Evolutionary conservation across 768 basidiomycete species (phyloP).

Genomic region (Termitomyces sp.): DNA sequence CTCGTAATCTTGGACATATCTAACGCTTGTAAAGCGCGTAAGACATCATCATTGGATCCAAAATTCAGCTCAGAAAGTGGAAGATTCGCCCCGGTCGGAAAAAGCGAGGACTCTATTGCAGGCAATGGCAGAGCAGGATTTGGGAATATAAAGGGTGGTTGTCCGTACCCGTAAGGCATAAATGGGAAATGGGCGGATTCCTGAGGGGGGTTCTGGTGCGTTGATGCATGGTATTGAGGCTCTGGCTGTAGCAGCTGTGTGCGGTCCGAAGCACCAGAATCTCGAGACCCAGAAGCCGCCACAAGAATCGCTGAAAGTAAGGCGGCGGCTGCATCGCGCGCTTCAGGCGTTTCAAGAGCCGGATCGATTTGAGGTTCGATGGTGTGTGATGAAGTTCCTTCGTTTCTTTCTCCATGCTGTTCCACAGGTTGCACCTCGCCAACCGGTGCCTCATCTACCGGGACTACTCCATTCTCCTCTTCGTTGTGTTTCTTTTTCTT

Average conservation of each 20-base stretch:
- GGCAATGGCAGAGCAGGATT: slow-evolving; percentile 1
- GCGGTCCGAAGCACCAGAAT: slow-evolving; percentile 13
- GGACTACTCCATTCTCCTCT: slow-evolving; percentile 15
- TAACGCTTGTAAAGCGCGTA: slow-evolving; percentile 69
- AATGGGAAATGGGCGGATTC: slow-evolving; percentile 29
- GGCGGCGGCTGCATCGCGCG: slow-evolving; percentile 50
- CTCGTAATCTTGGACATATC: slow-evolving; percentile 69
- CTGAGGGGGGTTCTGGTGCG: slow-evolving; percentile 29
- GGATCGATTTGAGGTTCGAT: slow-evolving; percentile 18
- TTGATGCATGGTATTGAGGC: slow-evolving; percentile 21
- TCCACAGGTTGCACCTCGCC: slow-evolving; percentile 13
- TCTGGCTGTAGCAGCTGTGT: slow-evolving; percentile 16
- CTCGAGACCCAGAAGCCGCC: slow-evolving; percentile 53
- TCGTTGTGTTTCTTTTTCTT: slow-evolving; percentile 35
- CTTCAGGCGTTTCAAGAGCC: slow-evolving; percentile 27
- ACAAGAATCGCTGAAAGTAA: slow-evolving; percentile 65
- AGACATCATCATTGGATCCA: slow-evolving; percentile 68
- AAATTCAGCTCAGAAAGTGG: slow-evolving; percentile 36
- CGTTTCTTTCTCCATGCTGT: slow-evolving; percentile 31
- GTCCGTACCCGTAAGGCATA: slow-evolving; percentile 27
- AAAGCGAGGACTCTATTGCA: slow-evolving; percentile 14
- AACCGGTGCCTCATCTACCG: background rate
- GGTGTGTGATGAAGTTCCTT: slow-evolving; percentile 27
- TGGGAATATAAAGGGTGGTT: slow-evolving; percentile 17
- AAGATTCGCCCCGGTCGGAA: slow-evolving; percentile 19